Percentiles rank a stretch among this genome's conserved stretches.
phyloP scores from a whole-genome alignment of 345 rosid species.

The Hirschfeldia incana region DNA sequence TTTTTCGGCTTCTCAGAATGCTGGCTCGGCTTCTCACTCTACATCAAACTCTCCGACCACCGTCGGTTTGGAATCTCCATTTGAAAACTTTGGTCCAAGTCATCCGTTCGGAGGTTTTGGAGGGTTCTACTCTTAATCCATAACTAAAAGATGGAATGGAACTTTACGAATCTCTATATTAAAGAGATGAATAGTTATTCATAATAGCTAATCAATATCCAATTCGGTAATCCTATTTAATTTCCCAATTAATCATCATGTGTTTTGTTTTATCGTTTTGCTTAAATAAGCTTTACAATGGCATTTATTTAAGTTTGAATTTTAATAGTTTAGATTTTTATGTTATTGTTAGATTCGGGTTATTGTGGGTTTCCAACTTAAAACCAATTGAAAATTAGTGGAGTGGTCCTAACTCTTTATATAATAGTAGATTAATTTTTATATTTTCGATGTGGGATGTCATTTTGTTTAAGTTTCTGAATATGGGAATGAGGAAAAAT shows the following conservation, averaged over 20 bases:
- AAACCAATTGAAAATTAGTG: too few relatives aligned
- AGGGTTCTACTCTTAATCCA: conserved; percentile 26
- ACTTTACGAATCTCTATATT: background rate
- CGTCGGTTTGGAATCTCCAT: conserved; percentile 24
- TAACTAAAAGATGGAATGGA: background rate
- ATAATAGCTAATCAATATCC: conserved; percentile 21
- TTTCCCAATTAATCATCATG: background rate
- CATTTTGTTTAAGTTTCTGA: background rate
- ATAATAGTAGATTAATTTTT: too few relatives aligned
- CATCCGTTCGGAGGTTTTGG: conserved; percentile 31
- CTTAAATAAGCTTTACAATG: background rate
- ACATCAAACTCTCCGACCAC: conserved; percentile 29
- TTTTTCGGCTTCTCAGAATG: conserved; percentile 25
- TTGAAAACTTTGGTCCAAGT: conserved; percentile 26
- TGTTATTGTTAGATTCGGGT: too few relatives aligned
- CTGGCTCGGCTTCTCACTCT: conserved; percentile 32
- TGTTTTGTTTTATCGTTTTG: background rate
- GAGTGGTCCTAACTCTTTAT: too few relatives aligned
- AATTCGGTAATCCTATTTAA: background rate
- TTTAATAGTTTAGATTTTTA: too few relatives aligned
- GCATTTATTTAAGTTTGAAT: background rate
- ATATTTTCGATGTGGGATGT: too few relatives aligned
- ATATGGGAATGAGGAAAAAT: background rate
- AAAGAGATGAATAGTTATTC: background rate
- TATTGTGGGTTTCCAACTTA: too few relatives aligned